Evolutionary conservation across 208 protist genomes (phyloP).

Genomic region (Leishmania lainsoni): DNA sequence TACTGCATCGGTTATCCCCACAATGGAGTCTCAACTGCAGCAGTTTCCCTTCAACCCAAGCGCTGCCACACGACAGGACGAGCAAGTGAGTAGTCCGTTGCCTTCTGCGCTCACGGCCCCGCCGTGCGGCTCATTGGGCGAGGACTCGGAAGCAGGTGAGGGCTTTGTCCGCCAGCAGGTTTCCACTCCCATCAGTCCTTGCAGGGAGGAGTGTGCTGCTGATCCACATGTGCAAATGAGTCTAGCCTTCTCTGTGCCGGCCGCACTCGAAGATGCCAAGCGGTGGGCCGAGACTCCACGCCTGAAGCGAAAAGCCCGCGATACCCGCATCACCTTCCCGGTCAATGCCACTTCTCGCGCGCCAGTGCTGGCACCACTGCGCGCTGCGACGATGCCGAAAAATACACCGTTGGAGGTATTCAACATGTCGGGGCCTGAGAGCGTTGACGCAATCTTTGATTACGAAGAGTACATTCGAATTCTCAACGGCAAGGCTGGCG

Average conservation of each 20-base stretch:
- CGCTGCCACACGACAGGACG: background rate
- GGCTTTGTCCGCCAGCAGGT: background rate
- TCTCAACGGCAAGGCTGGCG: conserved; percentile 31
- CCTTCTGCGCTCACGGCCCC: background rate
- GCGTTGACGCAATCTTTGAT: conserved; percentile 84
- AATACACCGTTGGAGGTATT: conserved; percentile 8
- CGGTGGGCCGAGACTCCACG: background rate
- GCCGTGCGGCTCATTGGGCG: background rate
- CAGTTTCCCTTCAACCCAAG: conserved; percentile 19
- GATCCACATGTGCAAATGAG: background rate
- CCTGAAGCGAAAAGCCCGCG: conserved; percentile 7
- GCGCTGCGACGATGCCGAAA: conserved; percentile 1
- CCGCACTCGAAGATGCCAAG: background rate
- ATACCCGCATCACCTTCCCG: conserved; percentile 12
- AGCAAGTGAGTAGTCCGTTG: background rate
- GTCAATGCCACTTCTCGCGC: background rate
- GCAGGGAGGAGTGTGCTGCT: background rate
- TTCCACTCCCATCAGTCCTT: background rate
- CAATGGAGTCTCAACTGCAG: conserved; percentile 23
- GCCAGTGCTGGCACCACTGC: background rate
- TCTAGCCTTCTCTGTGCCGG: background rate
- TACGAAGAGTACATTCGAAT: conserved; percentile 61
- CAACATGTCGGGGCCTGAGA: conserved; percentile 13
- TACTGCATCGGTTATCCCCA: background rate
- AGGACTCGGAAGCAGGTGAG: background rate